Evolutionary conservation across 1,284 basidiomycete genomes (phyloP).

Genomic region (Puccinia novopanici): DNA sequence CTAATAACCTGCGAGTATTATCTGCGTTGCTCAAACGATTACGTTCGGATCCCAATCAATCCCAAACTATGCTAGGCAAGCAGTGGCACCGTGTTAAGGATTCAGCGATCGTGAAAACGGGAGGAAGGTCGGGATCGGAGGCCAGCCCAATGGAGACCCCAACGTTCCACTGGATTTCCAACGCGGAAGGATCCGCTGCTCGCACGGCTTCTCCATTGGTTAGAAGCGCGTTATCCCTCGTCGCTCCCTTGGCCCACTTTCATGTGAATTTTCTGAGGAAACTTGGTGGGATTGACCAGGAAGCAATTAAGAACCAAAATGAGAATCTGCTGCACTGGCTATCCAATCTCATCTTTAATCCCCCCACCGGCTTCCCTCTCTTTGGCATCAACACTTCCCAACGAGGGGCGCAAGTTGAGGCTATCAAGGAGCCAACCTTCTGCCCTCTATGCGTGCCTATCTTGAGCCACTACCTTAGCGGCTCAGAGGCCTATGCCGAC

Average conservation of each 20-base stretch:
- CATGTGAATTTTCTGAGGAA: background rate
- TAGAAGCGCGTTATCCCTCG: background rate
- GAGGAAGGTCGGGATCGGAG: background rate
- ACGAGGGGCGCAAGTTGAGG: background rate
- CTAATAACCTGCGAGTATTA: background rate
- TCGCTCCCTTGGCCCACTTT: background rate
- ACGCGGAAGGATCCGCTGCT: background rate
- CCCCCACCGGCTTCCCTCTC: background rate
- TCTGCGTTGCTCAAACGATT: background rate
- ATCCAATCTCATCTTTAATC: background rate
- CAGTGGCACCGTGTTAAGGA: background rate
- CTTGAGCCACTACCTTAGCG: background rate
- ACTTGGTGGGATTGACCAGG: background rate
- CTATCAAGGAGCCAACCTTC: background rate
- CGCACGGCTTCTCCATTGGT: background rate
- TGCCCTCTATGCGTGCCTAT: background rate
- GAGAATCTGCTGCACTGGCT: background rate
- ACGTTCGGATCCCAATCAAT: background rate
- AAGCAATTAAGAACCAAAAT: background rate
- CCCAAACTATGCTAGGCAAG: background rate
- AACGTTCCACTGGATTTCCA: background rate
- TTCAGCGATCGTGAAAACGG: background rate
- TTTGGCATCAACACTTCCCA: background rate
- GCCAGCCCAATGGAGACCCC: background rate
- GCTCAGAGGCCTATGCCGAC: background rate